Percentiles rank a stretch among this genome's conserved stretches.
Evolutionary conservation across 2,329 filamentous ascomycete genomes (phyloP).

Genomic region (Cladosporium sp.): DNA sequence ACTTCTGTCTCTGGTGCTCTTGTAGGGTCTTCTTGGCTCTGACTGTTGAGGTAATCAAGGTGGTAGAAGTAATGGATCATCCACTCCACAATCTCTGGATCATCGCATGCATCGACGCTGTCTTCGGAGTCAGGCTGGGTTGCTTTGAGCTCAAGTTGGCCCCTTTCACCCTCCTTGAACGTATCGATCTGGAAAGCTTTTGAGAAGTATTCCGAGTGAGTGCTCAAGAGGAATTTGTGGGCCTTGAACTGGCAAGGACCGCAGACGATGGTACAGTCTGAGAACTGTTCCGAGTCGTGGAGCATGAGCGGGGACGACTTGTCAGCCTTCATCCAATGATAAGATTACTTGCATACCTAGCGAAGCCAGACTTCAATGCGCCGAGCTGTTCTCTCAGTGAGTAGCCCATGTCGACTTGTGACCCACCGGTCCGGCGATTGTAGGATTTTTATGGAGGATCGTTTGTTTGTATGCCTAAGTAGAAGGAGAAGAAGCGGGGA

Average conservation of each 20-base stretch:
- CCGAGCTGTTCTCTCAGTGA: too few relatives aligned
- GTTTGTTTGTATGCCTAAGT: too few relatives aligned
- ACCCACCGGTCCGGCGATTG: too few relatives aligned
- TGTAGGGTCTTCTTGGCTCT: not conserved
- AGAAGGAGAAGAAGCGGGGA: too few relatives aligned
- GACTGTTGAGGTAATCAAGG: constrained; percentile 19
- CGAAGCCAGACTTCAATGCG: not conserved
- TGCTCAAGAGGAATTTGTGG: constrained; percentile 39
- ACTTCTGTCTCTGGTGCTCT: constrained; percentile 14
- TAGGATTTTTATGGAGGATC: too few relatives aligned
- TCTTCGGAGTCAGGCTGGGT: constrained; percentile 13
- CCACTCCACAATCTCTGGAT: constrained; percentile 22
- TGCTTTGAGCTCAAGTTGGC: constrained; percentile 14
- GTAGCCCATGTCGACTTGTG: too few relatives aligned
- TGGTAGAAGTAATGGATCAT: constrained; percentile 30
- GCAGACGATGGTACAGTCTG: constrained; percentile 41
- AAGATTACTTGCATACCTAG: not conserved
- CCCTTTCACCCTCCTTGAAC: not conserved
- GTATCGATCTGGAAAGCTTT: constrained; percentile 15
- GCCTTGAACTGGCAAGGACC: constrained; percentile 38
- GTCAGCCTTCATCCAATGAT: not conserved
- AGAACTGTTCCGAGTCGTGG: constrained; percentile 24
- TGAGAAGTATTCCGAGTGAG: constrained; percentile 36
- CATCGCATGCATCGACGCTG: constrained; percentile 18
- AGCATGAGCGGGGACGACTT: constrained; percentile 9